Conservation (phyloP, 495 filamentous ascomycete species). For the Recurvomyces mirabilis region DNA sequence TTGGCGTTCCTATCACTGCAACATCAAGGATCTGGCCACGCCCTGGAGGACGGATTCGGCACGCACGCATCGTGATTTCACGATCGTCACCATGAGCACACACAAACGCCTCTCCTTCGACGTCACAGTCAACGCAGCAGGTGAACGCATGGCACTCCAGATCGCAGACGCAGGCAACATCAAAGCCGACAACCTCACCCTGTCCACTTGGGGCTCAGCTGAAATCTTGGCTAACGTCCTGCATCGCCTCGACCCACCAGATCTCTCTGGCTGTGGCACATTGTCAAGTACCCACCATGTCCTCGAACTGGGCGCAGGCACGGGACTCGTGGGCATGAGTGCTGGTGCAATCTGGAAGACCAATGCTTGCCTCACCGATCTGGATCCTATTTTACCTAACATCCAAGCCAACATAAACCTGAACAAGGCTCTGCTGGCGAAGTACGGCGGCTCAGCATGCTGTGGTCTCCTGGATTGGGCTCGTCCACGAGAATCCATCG, state of each 20-base stretch:
- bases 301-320: conserved; percentile 22
- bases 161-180: conserved; percentile 4
- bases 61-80: too few species aligned
- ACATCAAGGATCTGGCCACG: too few species aligned
- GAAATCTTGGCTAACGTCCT: conserved; percentile 14
- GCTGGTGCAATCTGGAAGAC: conserved; percentile 12
- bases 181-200: conserved; percentile 14
- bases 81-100: not conserved
- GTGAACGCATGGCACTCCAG: not conserved
- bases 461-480: conserved; percentile 19
- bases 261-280: not conserved
- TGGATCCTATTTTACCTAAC: conserved; percentile 7
- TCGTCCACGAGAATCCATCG: too few species aligned
- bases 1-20: too few species aligned
- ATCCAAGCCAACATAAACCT: conserved; percentile 14
- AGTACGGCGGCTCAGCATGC: conserved; percentile 6
- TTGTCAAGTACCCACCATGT: not conserved
- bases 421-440: conserved; percentile 3
- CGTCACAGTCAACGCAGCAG: not conserved
- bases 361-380: conserved; percentile 12
- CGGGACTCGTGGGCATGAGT: conserved; percentile 19
- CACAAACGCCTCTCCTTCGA: conserved; percentile 2
- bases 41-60: too few species aligned
- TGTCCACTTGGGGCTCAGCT: conserved; percentile 17
- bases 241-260: conserved; percentile 1